These are phyloP conservation scores for Pseudognaphalium luteoalbum DNA, from an alignment of 129 eudicot species.

Conservation along the genomic window DNA sequence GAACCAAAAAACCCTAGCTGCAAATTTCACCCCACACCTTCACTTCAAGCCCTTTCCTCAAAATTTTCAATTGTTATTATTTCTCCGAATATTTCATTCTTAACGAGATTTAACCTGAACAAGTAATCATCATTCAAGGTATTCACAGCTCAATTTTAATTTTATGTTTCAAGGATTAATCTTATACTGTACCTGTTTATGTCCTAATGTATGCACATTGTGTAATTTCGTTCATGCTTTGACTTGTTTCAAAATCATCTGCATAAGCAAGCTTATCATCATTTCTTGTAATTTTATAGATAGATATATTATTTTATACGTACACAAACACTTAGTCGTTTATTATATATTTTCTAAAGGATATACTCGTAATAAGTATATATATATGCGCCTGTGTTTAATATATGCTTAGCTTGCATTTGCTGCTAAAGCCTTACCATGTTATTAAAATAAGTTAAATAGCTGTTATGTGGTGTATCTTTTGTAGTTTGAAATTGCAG, in stretches of 20 bases:
- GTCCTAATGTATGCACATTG: slow-evolving; percentile 27
- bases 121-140: slow-evolving; percentile 26
- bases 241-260: neutral
- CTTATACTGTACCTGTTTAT: neutral
- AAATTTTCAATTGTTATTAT: neutral
- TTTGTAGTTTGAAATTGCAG: neutral
- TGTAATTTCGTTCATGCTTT: slow-evolving; percentile 14
- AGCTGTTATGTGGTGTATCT: neutral
- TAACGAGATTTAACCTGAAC: neutral
- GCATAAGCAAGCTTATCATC: neutral
- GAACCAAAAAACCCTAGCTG: slow-evolving; percentile 26
- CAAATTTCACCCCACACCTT: slow-evolving; percentile 20
- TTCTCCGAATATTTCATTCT: neutral
- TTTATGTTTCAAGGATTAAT: neutral
- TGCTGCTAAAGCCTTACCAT: neutral
- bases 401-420: neutral
- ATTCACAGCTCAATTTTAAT: neutral
- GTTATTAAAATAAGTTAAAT: neutral
- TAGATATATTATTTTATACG: neutral
- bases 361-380: no score
- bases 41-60: neutral
- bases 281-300: neutral
- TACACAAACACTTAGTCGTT: neutral
- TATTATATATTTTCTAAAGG: neutral
- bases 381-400: neutral